These are phyloP conservation scores for Sequoiadendron giganteum DNA, from an alignment of 75 land plant genomes.

Conservation along the genomic window DNA sequence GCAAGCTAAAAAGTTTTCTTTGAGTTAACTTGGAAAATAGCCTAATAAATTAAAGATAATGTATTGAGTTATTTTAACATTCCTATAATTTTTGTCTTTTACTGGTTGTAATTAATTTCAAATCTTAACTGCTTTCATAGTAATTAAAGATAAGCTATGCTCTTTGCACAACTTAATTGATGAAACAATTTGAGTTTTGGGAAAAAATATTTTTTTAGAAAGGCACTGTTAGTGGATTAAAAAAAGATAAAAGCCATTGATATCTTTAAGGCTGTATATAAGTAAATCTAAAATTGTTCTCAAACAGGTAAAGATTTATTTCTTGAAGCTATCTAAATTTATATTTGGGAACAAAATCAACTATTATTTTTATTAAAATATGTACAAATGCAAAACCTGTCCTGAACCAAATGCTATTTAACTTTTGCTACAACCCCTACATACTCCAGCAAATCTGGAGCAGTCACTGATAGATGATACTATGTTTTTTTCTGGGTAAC, in stretches of 20 bases:
- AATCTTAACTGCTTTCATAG: too few species aligned
- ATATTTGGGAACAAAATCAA: not conserved
- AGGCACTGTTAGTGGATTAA: too few species aligned
- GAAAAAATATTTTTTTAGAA: not conserved
- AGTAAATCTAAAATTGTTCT: not conserved
- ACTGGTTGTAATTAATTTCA: too few species aligned
- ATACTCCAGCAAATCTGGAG: too few species aligned
- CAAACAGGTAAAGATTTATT: not conserved
- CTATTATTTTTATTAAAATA: not conserved
- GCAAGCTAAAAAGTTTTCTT: not conserved
- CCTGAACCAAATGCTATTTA: not conserved
- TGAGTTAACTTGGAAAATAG: not conserved
- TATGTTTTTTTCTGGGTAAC: too few species aligned
- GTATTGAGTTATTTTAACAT: too few species aligned
- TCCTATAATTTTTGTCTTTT: too few species aligned
- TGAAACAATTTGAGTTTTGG: not conserved
- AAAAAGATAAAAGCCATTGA: too few species aligned
- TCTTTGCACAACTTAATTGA: too few species aligned
- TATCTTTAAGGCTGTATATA: not conserved
- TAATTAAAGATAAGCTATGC: too few species aligned
- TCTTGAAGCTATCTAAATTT: not conserved
- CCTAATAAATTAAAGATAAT: not conserved
- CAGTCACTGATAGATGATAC: too few species aligned
- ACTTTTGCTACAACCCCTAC: too few species aligned
- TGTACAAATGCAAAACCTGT: not conserved